Conservation (phyloP, 2,329 filamentous ascomycete genomes). For the Aspergillus neotritici region DNA sequence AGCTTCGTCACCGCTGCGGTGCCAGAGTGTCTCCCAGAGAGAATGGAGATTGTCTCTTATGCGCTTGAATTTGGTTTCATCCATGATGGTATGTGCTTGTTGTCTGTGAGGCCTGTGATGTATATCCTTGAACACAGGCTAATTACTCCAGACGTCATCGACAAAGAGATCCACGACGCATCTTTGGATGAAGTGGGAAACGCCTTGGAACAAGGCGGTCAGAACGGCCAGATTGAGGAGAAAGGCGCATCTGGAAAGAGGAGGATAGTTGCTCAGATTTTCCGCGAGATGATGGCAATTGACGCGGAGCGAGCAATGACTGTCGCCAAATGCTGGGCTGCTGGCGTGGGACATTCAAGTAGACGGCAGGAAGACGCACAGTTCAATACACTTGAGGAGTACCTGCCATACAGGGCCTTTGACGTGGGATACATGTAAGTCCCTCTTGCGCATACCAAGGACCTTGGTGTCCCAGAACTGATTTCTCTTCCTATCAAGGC, state of each 20-base stretch:
- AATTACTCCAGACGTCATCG: too few relatives aligned
- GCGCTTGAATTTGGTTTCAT: slow-evolving; percentile 40
- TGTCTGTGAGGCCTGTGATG: background rate
- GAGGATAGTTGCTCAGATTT: slow-evolving; percentile 15
- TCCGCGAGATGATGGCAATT: slow-evolving; percentile 25
- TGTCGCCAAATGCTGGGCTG: slow-evolving; percentile 24
- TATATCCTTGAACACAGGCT: too few relatives aligned
- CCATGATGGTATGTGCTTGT: slow-evolving; percentile 36
- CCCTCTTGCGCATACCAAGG: too few relatives aligned
- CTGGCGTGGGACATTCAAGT: background rate
- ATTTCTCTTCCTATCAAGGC: background rate
- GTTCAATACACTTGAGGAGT: slow-evolving; percentile 23
- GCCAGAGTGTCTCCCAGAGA: slow-evolving; percentile 36
- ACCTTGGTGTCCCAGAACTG: too few relatives aligned
- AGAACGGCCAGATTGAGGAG: background rate
- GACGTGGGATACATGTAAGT: slow-evolving; percentile 25
- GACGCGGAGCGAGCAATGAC: slow-evolving; percentile 18
- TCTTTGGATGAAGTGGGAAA: background rate
- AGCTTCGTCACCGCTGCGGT: slow-evolving; percentile 30
- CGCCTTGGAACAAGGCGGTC: background rate
- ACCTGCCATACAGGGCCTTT: slow-evolving; percentile 22
- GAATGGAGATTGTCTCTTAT: slow-evolving; percentile 37
- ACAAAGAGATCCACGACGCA: too few relatives aligned
- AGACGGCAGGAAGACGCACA: slow-evolving; percentile 5
- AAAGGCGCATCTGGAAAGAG: slow-evolving; percentile 13